Base-by-base conservation (phyloP, 2,329 filamentous ascomycete genomes). In the Aspergillus candidus region DNA sequence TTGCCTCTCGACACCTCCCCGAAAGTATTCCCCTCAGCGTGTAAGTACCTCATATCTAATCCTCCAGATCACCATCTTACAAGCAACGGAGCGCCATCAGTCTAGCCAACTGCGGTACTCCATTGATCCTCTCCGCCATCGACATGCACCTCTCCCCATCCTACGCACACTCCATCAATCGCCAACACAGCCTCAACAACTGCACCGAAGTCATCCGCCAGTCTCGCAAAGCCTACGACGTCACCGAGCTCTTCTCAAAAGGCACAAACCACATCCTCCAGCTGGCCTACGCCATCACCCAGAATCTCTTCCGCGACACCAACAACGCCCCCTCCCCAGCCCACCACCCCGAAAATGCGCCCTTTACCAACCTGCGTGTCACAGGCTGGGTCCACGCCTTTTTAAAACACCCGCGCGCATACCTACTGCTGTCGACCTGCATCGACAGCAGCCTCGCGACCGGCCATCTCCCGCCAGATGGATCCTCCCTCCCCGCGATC, bases 221-320 rank as follows among this genome's bases (percentile, higher is more conserved):
- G 22, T 36, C 33, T 11, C 37, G 37, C 12, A 29, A 18, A 7
- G 32, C 41, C 11, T 45, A 45, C 33, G 38, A 45, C 31, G 43
- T 45, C 12, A 45, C 43, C 11, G 41, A 45, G n/a, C 37, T 40
- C 13, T 37, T 45, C 15, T 37, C 43, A 2, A 34, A 37, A 6
- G 43, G 43, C 4, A 40, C 43, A 7, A 45, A 45, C 22, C 43
- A 45, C 15, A 45, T 45, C 38, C 38, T 45, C n/a, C 32, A 45
- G 31, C 14, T 45, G 11, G 43, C 41, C 5, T 41, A 45, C 32
- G 32, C 13, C 14, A 15, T 41, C 17, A 40, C 43, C 6, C 32
- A 18, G 11, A 38, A 45, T 22, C 17, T 45, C 1, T 17, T 41
- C 27, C 32, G 32, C 6, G 43, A 41, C 18, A 18, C 18, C 18